Conservation (phyloP, 306 rosid genomes). For the Citrullus mucosospermus region DNA sequence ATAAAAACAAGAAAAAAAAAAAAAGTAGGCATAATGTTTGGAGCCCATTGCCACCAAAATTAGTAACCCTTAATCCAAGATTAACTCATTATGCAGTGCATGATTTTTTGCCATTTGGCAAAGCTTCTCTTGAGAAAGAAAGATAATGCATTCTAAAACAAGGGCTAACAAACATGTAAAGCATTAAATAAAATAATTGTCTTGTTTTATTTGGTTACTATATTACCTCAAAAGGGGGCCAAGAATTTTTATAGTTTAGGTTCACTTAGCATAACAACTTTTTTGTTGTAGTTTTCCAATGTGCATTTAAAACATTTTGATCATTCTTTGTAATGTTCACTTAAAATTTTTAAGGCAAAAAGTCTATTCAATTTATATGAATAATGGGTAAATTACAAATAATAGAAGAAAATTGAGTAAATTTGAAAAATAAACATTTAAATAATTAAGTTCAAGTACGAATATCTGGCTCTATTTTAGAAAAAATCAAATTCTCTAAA, state of each 20-base stretch:
- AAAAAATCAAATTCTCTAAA: no score
- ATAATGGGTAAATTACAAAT: no score
- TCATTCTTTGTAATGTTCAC: not conserved
- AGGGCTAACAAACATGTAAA: not conserved
- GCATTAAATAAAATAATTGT: not conserved
- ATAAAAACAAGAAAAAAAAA: no score
- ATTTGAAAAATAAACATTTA: no score
- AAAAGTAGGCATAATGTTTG: not conserved
- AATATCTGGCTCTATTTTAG: no score
- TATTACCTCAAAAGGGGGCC: not conserved
- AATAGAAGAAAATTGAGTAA: no score
- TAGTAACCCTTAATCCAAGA: not conserved
- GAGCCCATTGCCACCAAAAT: not conserved
- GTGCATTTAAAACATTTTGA: not conserved
- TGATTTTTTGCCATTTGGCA: not conserved
- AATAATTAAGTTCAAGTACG: no score
- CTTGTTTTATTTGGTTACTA: not conserved
- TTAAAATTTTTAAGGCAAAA: not conserved
- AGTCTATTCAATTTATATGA: no score
- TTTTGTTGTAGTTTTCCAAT: not conserved
- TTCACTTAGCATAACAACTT: not conserved
- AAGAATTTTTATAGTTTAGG: not conserved
- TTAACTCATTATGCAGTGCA: not conserved
- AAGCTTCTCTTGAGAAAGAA: not conserved
- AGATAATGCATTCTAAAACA: not conserved